Conservation (phyloP, 2,329 filamentous ascomycete genomes). For the Trichoderma guizhouense region DNA sequence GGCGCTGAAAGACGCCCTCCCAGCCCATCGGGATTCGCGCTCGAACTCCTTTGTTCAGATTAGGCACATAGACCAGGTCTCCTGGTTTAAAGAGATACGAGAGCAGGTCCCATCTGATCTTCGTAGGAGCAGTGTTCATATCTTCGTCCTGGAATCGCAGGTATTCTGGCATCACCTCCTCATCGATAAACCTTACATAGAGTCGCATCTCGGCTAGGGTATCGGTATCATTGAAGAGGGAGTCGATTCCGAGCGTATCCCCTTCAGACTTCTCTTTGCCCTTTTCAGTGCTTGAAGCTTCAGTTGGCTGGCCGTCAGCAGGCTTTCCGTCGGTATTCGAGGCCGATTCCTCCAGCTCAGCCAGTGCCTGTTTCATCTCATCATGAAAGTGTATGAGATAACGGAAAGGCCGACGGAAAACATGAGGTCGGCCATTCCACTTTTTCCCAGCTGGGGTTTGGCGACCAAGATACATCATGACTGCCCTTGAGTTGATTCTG, state of each 20-base stretch:
- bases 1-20: neutral
- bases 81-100: slow-evolving; percentile 15
- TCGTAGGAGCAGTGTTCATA: neutral
- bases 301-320: neutral
- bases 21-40: neutral
- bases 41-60: slow-evolving; percentile 4
- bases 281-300: neutral
- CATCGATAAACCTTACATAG: slow-evolving; percentile 14
- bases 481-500: slow-evolving; percentile 9
- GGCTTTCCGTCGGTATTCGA: neutral
- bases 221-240: neutral
- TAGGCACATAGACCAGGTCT: neutral
- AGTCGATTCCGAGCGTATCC: slow-evolving; percentile 1
- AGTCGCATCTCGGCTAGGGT: slow-evolving; percentile 2
- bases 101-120: slow-evolving; percentile 9
- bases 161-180: slow-evolving; percentile 6
- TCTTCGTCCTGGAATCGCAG: neutral
- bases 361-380: slow-evolving; percentile 8
- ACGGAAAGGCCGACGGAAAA: slow-evolving; percentile 12
- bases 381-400: slow-evolving; percentile 13
- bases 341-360: neutral
- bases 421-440: slow-evolving; percentile 11
- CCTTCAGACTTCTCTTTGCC: neutral
- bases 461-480: slow-evolving; percentile 12
- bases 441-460: slow-evolving; percentile 10